These are phyloP conservation scores for Mediolabrus comicus DNA, from an alignment of 108 stramenopile species.

Conservation along the genomic window DNA sequence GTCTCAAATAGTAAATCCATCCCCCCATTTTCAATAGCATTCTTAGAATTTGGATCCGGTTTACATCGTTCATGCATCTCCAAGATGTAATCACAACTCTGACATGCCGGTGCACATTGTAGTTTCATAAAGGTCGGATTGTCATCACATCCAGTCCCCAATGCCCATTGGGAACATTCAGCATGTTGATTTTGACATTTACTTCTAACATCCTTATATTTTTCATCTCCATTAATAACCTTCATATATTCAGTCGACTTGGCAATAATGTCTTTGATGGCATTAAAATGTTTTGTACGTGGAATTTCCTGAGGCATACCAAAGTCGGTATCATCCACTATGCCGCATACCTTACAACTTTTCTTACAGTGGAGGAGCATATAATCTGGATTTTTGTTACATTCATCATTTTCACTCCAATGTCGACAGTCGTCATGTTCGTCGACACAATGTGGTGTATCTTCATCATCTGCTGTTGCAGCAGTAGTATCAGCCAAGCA, in stretches of 20 bases:
- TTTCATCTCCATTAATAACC: constrained; percentile 13
- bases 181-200: constrained; percentile 56
- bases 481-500: too few relatives aligned
- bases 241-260: constrained; percentile 21
- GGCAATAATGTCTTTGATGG: not conserved
- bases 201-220: constrained; percentile 21
- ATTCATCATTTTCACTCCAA: constrained; percentile 52
- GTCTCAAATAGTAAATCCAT: constrained; percentile 37
- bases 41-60: constrained; percentile 33
- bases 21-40: constrained; percentile 43
- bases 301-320: constrained; percentile 25
- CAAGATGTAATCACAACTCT: constrained; percentile 12
- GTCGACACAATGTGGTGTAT: constrained; percentile 14
- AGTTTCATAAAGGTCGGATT: constrained; percentile 70
- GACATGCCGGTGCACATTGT: constrained; percentile 56
- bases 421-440: constrained; percentile 31
- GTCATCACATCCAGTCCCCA: constrained; percentile 62
- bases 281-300: not conserved
- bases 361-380: constrained; percentile 37
- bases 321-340: constrained; percentile 27
- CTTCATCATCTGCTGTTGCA: not conserved
- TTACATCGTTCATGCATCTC: constrained; percentile 39
- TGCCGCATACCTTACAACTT: constrained; percentile 29
- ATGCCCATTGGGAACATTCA: constrained; percentile 72
- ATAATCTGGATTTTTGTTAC: constrained; percentile 50